Conservation (phyloP, 805 yeast genomes). For the Teunomyces panamensis region DNA sequence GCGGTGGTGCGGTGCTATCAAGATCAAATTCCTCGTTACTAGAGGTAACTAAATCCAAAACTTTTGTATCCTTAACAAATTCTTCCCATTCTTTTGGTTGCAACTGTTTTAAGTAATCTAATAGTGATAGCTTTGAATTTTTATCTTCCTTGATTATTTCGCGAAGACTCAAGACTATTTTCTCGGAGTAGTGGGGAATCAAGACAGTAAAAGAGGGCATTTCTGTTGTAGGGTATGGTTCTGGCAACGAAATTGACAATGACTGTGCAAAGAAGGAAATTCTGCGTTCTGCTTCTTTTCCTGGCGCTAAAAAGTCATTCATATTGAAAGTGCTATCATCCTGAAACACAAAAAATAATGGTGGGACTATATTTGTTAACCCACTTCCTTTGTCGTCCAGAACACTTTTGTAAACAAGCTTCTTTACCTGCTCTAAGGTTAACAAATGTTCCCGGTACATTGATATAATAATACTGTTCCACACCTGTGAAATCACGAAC, state of each 20-base stretch:
- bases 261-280: slow-evolving; percentile 55
- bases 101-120: slow-evolving; percentile 74
- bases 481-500: slow-evolving; percentile 14
- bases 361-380: slow-evolving; percentile 25
- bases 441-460: slow-evolving; percentile 37
- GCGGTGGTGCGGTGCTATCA: background rate
- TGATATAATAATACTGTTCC: slow-evolving; percentile 16
- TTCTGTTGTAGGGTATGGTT: slow-evolving; percentile 45
- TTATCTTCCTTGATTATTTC: slow-evolving; percentile 47
- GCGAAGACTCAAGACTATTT: slow-evolving; percentile 40
- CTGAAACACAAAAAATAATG: slow-evolving; percentile 47
- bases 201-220: slow-evolving; percentile 52
- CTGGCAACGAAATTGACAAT: slow-evolving; percentile 46
- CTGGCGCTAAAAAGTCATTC: slow-evolving; percentile 40
- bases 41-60: slow-evolving; percentile 17
- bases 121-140: slow-evolving; percentile 51
- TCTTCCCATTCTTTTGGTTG: slow-evolving; percentile 77
- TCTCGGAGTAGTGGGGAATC: slow-evolving; percentile 53
- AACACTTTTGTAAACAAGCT: slow-evolving; percentile 22
- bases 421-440: slow-evolving; percentile 40
- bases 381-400: background rate
- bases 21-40: background rate
- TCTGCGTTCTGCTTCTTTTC: slow-evolving; percentile 51
- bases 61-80: slow-evolving; percentile 74
- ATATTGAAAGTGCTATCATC: slow-evolving; percentile 41